Percentiles rank a stretch among this genome's conserved stretches.
These are phyloP conservation scores for Candida parachauliodes DNA, from an alignment of 805 yeast species.

Conservation along the genomic window DNA sequence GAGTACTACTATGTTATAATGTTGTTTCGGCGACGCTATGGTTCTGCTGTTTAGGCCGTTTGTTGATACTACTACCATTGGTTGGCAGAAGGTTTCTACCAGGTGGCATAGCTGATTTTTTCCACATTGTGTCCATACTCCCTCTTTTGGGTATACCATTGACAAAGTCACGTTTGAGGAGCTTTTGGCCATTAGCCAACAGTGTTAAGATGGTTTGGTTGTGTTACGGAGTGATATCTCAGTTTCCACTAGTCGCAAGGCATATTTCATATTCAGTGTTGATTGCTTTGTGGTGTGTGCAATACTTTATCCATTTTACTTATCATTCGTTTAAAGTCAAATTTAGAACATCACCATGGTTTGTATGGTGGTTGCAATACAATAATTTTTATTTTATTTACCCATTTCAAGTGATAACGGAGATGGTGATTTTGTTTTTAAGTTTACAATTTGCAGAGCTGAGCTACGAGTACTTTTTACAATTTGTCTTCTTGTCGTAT, in stretches of 20 bases:
- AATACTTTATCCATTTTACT: constrained; percentile 27
- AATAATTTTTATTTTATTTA: constrained; percentile 31
- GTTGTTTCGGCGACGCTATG: constrained; percentile 40
- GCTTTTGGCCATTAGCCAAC: constrained; percentile 27
- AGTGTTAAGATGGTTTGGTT: constrained; percentile 34
- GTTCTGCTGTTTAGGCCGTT: constrained; percentile 47
- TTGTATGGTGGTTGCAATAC: constrained; percentile 35
- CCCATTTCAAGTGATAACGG: constrained; percentile 31
- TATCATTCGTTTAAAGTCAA: constrained; percentile 35
- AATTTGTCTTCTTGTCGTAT: constrained; percentile 26
- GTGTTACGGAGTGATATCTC: constrained; percentile 39
- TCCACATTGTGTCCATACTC: constrained; percentile 37
- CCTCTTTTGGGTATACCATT: constrained; percentile 16
- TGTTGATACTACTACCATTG: constrained; percentile 52
- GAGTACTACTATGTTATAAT: constrained; percentile 32
- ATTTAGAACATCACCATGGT: constrained; percentile 31
- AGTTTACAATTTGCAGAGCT: constrained; percentile 30
- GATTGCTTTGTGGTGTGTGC: constrained; percentile 34
- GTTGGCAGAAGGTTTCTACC: constrained; percentile 66
- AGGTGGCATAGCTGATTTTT: constrained; percentile 69
- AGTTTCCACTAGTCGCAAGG: constrained; percentile 39
- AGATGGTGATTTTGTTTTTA: constrained; percentile 32
- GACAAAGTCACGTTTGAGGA: constrained; percentile 8
- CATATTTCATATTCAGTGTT: constrained; percentile 39
- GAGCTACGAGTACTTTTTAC: constrained; percentile 23